Base-by-base conservation (phyloP, 495 filamentous ascomycete species). In the Neurospora pannonica region DNA sequence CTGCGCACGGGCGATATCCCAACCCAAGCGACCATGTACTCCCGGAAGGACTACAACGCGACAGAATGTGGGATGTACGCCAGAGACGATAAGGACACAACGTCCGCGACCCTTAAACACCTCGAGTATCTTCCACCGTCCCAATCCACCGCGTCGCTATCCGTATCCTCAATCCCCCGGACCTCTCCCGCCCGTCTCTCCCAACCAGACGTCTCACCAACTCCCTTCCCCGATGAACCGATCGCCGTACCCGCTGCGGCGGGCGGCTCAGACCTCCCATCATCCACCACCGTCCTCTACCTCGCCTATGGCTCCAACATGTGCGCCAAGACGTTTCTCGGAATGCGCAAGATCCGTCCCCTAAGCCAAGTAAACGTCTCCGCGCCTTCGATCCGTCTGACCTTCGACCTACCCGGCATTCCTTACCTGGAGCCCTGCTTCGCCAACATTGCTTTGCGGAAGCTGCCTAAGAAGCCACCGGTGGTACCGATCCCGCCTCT, bases 251-350 rank as follows among this genome's bases (percentile, higher is more conserved):
- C 54, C 54, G 11, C 54, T 36, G 15, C 13, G 15, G 54, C 24
- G 54, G 54, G 15, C 31, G 28, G 24, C 13, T 48, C 43, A 24
- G 28, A 34, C 28, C 28, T 34, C 54, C 54, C 54, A 4, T 71
- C 71, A 7, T 74, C 79, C 19, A 70, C 72, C 17, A 93, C 93
- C 3, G 85, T 97, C 70, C 87, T 97, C 67, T 99, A 98, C 84
- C 89, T 99, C 13, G 96, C 96, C 46, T 99, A 99, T 77, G 96
- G 96, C 75, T 97, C 94, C 70, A 99, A 98, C 80, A 88, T 99
- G 73, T 87, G 84, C 71, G 86, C 90, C 21, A 80, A 91, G 78
- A 94, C 92, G 1, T 97, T 98, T 81, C 87, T 88, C 37, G 93
- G 91, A 69, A 82, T 76, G 38, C 90, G 94, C 15, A 91, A 91